Percentiles rank a stretch among this genome's conserved stretches.
phyloP scores from a whole-genome alignment of 768 basidiomycete genomes.

The Xerocomellus chrysenteron region DNA sequence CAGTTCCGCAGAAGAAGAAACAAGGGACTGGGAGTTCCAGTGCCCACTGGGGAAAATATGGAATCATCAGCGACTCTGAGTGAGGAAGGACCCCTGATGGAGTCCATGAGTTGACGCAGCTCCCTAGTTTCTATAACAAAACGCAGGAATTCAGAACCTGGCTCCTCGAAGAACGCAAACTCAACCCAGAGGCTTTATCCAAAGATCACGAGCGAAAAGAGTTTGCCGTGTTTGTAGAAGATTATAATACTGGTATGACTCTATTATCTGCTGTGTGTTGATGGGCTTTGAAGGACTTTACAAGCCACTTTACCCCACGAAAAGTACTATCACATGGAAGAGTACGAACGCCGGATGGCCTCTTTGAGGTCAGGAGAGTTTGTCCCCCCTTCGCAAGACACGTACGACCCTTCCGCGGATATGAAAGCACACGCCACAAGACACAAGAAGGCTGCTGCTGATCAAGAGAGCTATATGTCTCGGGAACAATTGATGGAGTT shows the following conservation, averaged over 20 bases:
- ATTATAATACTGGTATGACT: constrained; percentile 72
- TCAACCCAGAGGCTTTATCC: constrained; percentile 85
- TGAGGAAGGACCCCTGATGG: constrained; percentile 37
- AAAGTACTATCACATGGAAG: constrained; percentile 91
- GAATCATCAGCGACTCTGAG: constrained; percentile 84
- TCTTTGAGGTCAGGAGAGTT: constrained; percentile 83
- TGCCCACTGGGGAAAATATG: constrained; percentile 87
- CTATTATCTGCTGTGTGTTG: background rate
- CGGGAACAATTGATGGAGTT: constrained; percentile 81
- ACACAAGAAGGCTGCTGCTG: constrained; percentile 65
- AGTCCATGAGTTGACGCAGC: constrained; percentile 14
- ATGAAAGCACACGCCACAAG: constrained; percentile 70
- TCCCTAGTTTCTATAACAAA: constrained; percentile 71
- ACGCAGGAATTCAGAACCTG: constrained; percentile 86
- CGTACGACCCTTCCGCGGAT: constrained; percentile 84
- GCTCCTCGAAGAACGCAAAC: constrained; percentile 89
- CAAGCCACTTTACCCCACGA: constrained; percentile 90
- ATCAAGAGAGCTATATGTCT: constrained; percentile 72
- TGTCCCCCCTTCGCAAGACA: constrained; percentile 65
- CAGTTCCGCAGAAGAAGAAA: constrained; percentile 53
- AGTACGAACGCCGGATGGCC: constrained; percentile 82
- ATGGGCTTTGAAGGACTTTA: background rate
- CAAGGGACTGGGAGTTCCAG: constrained; percentile 44
- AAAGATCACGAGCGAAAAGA: constrained; percentile 87
- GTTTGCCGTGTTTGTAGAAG: constrained; percentile 79